These are phyloP conservation scores for Sarocladium kiliense DNA, from an alignment of 2,329 filamentous ascomycete genomes.

Conservation along the genomic window DNA sequence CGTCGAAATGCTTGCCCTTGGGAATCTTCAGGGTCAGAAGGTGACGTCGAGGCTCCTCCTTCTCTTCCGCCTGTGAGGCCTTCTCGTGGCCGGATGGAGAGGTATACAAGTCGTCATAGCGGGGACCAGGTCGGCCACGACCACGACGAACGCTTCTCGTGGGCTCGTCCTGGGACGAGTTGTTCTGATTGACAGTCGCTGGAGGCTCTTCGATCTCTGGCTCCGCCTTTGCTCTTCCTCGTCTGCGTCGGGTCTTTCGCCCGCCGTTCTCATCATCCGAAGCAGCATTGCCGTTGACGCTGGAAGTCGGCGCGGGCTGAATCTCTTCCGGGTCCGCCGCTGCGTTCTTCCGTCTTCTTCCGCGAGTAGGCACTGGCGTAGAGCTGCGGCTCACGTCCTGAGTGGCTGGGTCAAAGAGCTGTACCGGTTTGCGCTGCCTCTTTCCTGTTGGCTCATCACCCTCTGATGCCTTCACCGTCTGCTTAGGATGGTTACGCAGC, in stretches of 20 bases:
- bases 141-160: conserved; percentile 7
- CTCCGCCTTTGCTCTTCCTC: conserved; percentile 21
- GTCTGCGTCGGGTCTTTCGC: conserved; percentile 25
- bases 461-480: conserved; percentile 55
- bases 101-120: conserved; percentile 9
- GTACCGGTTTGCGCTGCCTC: conserved; percentile 47
- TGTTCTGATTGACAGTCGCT: neutral
- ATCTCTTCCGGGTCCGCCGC: conserved; percentile 23
- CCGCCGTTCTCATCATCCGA: conserved; percentile 25
- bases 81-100: conserved; percentile 11
- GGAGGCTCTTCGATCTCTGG: conserved; percentile 20
- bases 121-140: conserved; percentile 13
- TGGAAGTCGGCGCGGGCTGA: conserved; percentile 21
- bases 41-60: conserved; percentile 21
- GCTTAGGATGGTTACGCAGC: conserved; percentile 51
- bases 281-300: conserved; percentile 27
- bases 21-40: conserved; percentile 35
- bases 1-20: conserved; percentile 32
- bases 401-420: conserved; percentile 44
- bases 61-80: conserved; percentile 11
- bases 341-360: conserved; percentile 26
- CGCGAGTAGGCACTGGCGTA: conserved; percentile 37
- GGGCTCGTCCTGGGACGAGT: conserved; percentile 8
- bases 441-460: conserved; percentile 44
- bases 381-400: conserved; percentile 46